A percentile compares a stretch with the other conserved stretches of the same genome.
Evolutionary conservation across 2,329 filamentous ascomycete genomes (phyloP).

Genomic region (Elsinoe perseae): DNA sequence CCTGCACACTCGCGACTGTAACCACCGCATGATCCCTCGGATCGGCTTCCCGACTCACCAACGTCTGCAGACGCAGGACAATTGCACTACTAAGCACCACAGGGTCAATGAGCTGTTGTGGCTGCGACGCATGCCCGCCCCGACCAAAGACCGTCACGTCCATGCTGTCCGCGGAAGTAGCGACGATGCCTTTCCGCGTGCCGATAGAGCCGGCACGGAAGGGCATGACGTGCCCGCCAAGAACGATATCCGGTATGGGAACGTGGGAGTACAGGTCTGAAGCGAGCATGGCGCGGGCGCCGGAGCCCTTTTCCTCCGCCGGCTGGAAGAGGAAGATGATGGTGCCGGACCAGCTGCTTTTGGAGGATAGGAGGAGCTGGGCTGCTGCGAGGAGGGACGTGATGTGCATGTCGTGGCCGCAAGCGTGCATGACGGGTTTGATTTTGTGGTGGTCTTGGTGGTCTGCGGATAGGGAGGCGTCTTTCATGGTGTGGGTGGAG

Average conservation of each 20-base stretch:
- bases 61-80: slow-evolving; percentile 52
- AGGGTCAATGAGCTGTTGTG: slow-evolving; percentile 51
- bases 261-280: slow-evolving; percentile 49
- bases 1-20: slow-evolving; percentile 52
- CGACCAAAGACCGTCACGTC: slow-evolving; percentile 50
- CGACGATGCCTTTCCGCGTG: slow-evolving; percentile 36
- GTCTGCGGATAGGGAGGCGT: slow-evolving; percentile 25
- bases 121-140: slow-evolving; percentile 51
- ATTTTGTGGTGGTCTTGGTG: slow-evolving; percentile 35
- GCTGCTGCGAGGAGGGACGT: slow-evolving; percentile 50
- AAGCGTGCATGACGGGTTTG: slow-evolving; percentile 59
- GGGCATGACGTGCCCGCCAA: slow-evolving; percentile 52
- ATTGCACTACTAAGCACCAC: slow-evolving; percentile 51
- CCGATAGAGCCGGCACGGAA: slow-evolving; percentile 35
- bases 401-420: slow-evolving; percentile 61
- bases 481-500: slow-evolving; percentile 39
- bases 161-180: slow-evolving; percentile 35
- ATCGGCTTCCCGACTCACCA: slow-evolving; percentile 49
- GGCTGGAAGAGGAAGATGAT: slow-evolving; percentile 60
- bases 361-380: slow-evolving; percentile 40
- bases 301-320: slow-evolving; percentile 55
- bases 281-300: slow-evolving; percentile 56
- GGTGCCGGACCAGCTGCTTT: slow-evolving; percentile 53
- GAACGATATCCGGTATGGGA: slow-evolving; percentile 48
- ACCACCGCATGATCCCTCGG: slow-evolving; percentile 50